Evolutionary conservation across 2,329 filamentous ascomycete genomes (phyloP).

Genomic region (Sclerotinia subarctica): DNA sequence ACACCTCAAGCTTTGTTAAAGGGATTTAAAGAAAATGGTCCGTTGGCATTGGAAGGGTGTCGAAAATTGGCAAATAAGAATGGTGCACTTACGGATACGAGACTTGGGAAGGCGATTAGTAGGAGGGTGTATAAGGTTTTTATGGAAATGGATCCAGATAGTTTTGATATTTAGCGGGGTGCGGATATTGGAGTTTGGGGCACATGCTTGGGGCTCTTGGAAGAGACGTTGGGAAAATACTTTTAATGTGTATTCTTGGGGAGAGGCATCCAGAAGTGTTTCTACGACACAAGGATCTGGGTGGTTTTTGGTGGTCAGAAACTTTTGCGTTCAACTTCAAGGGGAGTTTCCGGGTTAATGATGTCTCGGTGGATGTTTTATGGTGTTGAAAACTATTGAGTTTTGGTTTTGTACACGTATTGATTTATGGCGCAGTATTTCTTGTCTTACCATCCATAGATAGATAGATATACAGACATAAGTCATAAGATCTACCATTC

Average conservation of each 20-base stretch:
- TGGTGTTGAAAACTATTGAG: background rate
- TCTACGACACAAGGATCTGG: background rate
- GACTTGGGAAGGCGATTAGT: constrained; percentile 57
- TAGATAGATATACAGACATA: no score
- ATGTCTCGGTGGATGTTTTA: background rate
- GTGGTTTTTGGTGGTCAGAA: background rate
- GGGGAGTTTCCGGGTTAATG: background rate
- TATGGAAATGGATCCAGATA: constrained; percentile 48
- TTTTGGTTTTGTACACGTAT: background rate
- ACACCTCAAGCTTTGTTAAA: constrained; percentile 56
- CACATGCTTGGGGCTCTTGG: background rate
- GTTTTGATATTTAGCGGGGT: constrained; percentile 27
- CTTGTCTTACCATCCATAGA: background rate
- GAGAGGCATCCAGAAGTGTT: no score
- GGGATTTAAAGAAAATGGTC: constrained; percentile 56
- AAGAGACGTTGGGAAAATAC: constrained; percentile 38
- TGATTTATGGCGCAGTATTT: background rate
- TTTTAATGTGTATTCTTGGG: background rate
- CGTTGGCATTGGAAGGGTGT: constrained; percentile 59
- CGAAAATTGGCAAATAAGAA: constrained; percentile 55
- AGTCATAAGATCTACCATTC: background rate
- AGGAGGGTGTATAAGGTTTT: constrained; percentile 59
- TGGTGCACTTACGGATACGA: constrained; percentile 52
- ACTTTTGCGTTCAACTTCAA: background rate
- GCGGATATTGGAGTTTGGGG: background rate